These are phyloP conservation scores for Kurtzmaniella quercitrusa DNA, from an alignment of 1,139 yeast genomes.

Conservation along the genomic window DNA sequence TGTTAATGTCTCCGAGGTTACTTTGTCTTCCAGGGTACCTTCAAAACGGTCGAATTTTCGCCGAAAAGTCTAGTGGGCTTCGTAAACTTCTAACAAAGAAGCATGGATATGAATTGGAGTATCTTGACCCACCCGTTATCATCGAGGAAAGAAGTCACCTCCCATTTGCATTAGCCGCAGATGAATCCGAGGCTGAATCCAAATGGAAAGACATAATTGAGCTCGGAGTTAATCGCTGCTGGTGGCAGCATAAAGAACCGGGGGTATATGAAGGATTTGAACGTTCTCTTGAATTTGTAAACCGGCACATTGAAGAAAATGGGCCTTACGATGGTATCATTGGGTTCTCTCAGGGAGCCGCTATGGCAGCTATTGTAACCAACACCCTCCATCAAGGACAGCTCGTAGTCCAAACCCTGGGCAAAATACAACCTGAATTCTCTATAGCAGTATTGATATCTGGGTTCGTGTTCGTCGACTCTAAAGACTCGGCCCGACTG, in stretches of 20 bases:
- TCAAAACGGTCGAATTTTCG: slow-evolving; percentile 71
- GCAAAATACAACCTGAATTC: slow-evolving; percentile 40
- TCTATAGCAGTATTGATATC: slow-evolving; percentile 49
- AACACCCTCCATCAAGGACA: slow-evolving; percentile 83
- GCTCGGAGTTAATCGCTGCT: slow-evolving; percentile 48
- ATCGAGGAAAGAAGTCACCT: slow-evolving; percentile 23
- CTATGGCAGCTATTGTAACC: slow-evolving; percentile 59
- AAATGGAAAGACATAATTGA: slow-evolving; percentile 34
- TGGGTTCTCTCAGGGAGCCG: slow-evolving; percentile 95
- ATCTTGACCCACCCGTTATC: slow-evolving; percentile 31
- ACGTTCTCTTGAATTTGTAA: slow-evolving; percentile 37
- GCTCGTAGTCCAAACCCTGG: slow-evolving; percentile 62
- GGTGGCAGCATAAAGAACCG: slow-evolving; percentile 30
- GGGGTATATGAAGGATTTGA: slow-evolving; percentile 33
- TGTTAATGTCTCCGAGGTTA: slow-evolving; percentile 12
- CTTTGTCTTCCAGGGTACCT: slow-evolving; percentile 42
- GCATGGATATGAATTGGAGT: slow-evolving; percentile 42
- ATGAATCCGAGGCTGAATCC: slow-evolving; percentile 20
- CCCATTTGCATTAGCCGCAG: slow-evolving; percentile 24
- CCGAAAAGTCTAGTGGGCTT: slow-evolving; percentile 75
- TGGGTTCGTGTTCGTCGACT: slow-evolving; percentile 54
- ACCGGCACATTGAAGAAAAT: slow-evolving; percentile 50
- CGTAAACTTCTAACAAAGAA: slow-evolving; percentile 64
- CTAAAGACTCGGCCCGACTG: slow-evolving; percentile 14
- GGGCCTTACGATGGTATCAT: slow-evolving; percentile 89